phyloP scores from a whole-genome alignment of 2,329 filamentous ascomycete species.

The Epichloe baconii region DNA sequence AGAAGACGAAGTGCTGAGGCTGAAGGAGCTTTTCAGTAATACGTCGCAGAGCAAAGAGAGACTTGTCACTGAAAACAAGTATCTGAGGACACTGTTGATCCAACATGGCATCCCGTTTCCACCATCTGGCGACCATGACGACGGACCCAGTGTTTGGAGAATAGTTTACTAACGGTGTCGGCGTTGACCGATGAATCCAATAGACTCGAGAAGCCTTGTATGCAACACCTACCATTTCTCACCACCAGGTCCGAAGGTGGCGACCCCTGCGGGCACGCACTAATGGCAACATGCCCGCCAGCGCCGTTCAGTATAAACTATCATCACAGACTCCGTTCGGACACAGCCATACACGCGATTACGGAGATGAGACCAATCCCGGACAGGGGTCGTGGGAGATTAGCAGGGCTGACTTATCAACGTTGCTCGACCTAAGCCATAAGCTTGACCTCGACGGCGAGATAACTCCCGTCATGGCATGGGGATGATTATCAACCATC shows the following conservation, averaged over 20 bases:
- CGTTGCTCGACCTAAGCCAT: constrained; percentile 71
- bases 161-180: constrained; percentile 30
- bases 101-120: constrained; percentile 36
- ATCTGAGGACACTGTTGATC: constrained; percentile 46
- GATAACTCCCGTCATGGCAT: constrained; percentile 92
- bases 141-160: constrained; percentile 21
- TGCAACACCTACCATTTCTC: constrained; percentile 76
- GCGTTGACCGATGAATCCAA: constrained; percentile 26
- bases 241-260: constrained; percentile 47
- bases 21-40: constrained; percentile 73
- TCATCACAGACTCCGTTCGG: constrained; percentile 41
- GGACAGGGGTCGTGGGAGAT: constrained; percentile 69
- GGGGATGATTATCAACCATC: constrained; percentile 66
- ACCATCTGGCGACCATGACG: constrained; percentile 21
- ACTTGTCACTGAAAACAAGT: constrained; percentile 65
- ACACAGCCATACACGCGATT: constrained; percentile 24
- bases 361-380: constrained; percentile 18
- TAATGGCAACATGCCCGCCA: constrained; percentile 87
- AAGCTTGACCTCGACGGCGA: constrained; percentile 75
- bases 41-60: constrained; percentile 64
- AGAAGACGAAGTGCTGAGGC: constrained; percentile 77
- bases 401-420: constrained; percentile 62
- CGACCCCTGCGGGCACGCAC: constrained; percentile 71
- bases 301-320: constrained; percentile 40
- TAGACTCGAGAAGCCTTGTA: constrained; percentile 85